phyloP scores from a whole-genome alignment of 2,329 filamentous ascomycete genomes.

The Diaporthe nobilis region DNA sequence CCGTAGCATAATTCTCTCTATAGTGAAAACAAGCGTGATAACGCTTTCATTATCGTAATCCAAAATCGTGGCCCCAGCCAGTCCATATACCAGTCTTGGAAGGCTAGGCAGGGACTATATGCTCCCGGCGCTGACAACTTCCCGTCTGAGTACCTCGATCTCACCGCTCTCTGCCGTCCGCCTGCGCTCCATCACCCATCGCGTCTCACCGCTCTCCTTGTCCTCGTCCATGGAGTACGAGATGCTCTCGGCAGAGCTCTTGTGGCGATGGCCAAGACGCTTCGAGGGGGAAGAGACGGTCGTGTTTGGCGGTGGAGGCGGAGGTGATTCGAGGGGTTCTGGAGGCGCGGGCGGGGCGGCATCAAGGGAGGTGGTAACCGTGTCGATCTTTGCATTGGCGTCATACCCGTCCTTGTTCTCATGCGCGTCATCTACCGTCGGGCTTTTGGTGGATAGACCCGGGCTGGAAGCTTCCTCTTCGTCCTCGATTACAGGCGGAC shows the following conservation, averaged over 20 bases:
- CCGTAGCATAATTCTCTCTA: conserved; percentile 38
- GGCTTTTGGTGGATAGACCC: conserved; percentile 47
- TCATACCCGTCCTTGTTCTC: conserved; percentile 3
- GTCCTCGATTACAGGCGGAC: conserved; percentile 58
- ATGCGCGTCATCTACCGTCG: background rate
- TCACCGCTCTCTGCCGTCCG: conserved; percentile 76
- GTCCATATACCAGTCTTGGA: background rate
- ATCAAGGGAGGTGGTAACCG: conserved; percentile 44
- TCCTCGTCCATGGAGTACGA: conserved; percentile 77
- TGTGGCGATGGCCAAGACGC: conserved; percentile 63
- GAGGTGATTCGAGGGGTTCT: conserved; percentile 12
- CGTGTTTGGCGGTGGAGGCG: conserved; percentile 1
- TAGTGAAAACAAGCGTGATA: conserved; percentile 7
- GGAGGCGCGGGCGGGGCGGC: background rate
- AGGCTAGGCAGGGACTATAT: conserved; percentile 52
- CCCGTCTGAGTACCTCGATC: conserved; percentile 74
- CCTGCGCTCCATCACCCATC: conserved; percentile 80
- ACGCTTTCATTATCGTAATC: conserved; percentile 15
- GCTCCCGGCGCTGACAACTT: conserved; percentile 71
- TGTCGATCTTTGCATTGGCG: conserved; percentile 44
- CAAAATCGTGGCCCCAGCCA: background rate
- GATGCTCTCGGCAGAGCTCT: conserved; percentile 76
- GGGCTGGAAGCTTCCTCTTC: conserved; percentile 51
- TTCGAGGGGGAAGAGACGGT: conserved; percentile 44
- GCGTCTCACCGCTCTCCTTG: conserved; percentile 61